Percentiles rank a stretch among this genome's conserved stretches.
Conservation (phyloP, 495 filamentous ascomycete genomes). For the Pyrenula massariospora region DNA sequence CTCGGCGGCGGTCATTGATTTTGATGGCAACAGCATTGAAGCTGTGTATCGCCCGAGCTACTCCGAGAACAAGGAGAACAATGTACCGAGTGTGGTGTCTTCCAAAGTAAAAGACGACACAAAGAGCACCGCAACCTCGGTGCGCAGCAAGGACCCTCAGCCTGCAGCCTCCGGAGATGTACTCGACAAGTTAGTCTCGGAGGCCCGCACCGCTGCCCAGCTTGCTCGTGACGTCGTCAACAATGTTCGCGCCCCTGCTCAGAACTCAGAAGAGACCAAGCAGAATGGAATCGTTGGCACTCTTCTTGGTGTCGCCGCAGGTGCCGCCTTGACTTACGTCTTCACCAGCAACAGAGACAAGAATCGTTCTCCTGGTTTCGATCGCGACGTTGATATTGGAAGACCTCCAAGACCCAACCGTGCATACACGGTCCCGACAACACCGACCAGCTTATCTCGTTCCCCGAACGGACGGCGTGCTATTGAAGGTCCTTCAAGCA, state of each 20-base stretch:
- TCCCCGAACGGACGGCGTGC: constrained; percentile 7
- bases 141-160: constrained; percentile 19
- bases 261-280: constrained; percentile 24
- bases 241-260: constrained; percentile 18
- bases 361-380: constrained; percentile 14
- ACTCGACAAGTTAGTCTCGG: constrained; percentile 18
- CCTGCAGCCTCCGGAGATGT: constrained; percentile 1
- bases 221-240: constrained; percentile 9
- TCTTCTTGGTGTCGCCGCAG: constrained; percentile 64
- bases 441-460: constrained; percentile 16
- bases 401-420: constrained; percentile 1
- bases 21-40: constrained; percentile 50
- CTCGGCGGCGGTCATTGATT: constrained; percentile 49
- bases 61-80: constrained; percentile 14
- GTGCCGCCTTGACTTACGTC: constrained; percentile 63
- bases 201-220: constrained; percentile 18
- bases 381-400: constrained; percentile 7
- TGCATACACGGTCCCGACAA: constrained; percentile 14
- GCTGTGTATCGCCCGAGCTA: constrained; percentile 37
- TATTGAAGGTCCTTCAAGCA: constrained; percentile 1
- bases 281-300: constrained; percentile 52
- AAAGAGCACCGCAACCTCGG: constrained; percentile 16
- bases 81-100: constrained; percentile 20
- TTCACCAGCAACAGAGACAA: constrained; percentile 44
- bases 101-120: constrained; percentile 17